A percentile compares a stretch with the other conserved stretches of the same genome.
These are phyloP conservation scores for Leishmania arabica DNA, from an alignment of 208 protist species.

Conservation along the genomic window DNA sequence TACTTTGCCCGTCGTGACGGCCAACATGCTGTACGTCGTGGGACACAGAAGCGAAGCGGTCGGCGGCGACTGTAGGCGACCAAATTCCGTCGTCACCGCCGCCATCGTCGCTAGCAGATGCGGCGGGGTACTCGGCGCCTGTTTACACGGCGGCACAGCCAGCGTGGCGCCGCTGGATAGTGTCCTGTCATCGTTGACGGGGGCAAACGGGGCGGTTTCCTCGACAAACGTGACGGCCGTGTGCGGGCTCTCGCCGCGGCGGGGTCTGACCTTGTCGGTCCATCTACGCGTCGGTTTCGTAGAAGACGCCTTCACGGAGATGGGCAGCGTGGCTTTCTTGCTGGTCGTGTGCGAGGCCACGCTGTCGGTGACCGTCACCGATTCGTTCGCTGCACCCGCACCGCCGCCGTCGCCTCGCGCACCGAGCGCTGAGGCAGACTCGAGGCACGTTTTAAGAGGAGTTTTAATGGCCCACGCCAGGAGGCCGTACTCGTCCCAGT, in stretches of 20 bases:
- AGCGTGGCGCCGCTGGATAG: background rate
- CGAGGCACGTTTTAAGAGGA: background rate
- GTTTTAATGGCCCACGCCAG: slow-evolving; percentile 4
- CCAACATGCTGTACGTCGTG: slow-evolving; percentile 12
- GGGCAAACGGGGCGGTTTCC: background rate
- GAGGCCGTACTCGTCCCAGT: slow-evolving; percentile 26
- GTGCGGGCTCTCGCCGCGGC: background rate
- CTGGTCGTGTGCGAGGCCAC: background rate
- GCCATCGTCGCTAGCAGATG: background rate
- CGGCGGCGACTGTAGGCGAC: background rate
- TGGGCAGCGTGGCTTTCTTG: background rate
- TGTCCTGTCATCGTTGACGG: background rate
- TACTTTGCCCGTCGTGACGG: slow-evolving; percentile 2
- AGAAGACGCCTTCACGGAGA: background rate
- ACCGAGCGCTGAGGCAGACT: background rate
- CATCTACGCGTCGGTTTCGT: background rate
- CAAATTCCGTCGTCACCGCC: background rate
- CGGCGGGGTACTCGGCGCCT: background rate
- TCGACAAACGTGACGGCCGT: background rate
- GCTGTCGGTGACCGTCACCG: background rate
- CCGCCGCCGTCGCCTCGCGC: background rate
- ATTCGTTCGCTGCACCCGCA: background rate
- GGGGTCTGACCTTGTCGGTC: background rate
- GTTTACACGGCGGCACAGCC: no score
- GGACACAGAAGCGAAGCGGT: background rate